A percentile compares a stretch with the other conserved stretches of the same genome.
phyloP scores from a whole-genome alignment of 1,284 basidiomycete genomes.

The Cutaneotrichosporon sp. region DNA sequence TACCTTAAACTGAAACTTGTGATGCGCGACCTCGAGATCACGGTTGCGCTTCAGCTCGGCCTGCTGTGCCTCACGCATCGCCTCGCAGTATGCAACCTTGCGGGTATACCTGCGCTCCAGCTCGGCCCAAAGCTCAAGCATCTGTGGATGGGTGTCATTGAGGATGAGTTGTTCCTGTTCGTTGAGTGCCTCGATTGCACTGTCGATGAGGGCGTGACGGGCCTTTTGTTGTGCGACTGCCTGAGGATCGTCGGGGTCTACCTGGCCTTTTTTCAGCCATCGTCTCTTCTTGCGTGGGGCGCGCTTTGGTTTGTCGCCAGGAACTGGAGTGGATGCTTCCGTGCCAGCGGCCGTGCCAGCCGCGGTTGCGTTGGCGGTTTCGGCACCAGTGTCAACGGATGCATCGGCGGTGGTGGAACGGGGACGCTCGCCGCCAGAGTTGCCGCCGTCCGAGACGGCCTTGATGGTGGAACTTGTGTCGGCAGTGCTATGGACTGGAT shows the following conservation, averaged over 20 bases:
- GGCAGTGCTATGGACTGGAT: too few species aligned
- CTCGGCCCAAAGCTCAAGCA: constrained; percentile 29
- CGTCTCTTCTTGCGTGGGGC: constrained; percentile 35
- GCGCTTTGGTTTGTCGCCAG: constrained; percentile 18
- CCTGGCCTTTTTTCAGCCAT: constrained; percentile 39
- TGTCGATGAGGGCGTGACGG: constrained; percentile 20
- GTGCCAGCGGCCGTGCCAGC: background rate
- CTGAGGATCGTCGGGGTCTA: constrained; percentile 42
- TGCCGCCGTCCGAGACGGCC: too few species aligned
- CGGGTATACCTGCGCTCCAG: constrained; percentile 22
- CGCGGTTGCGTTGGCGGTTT: background rate
- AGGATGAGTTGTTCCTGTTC: constrained; percentile 27
- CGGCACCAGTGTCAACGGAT: background rate
- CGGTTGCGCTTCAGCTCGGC: constrained; percentile 15
- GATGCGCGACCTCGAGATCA: constrained; percentile 10
- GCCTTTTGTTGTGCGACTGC: constrained; percentile 38
- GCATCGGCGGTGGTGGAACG: background rate
- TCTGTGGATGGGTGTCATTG: constrained; percentile 25
- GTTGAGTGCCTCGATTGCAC: constrained; percentile 32
- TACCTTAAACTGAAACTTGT: constrained; percentile 21
- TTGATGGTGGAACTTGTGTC: background rate
- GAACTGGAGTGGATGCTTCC: background rate
- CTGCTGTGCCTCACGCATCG: constrained; percentile 11
- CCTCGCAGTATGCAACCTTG: constrained; percentile 16
- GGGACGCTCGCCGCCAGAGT: background rate